Evolutionary conservation across 2,329 filamentous ascomycete genomes (phyloP).

Genomic region (Grosmannia serpens): DNA sequence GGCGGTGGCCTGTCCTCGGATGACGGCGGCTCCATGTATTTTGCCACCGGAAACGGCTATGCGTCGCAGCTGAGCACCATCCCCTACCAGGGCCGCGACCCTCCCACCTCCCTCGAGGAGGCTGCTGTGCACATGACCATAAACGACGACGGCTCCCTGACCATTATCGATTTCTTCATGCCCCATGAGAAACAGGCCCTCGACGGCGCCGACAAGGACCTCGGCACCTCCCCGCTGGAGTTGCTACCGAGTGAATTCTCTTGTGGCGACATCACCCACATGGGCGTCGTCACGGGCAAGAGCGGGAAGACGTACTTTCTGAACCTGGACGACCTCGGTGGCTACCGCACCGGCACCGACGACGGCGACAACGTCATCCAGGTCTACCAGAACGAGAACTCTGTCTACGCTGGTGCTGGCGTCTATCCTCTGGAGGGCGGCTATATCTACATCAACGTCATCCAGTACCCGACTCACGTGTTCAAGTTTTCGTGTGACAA

Average conservation of each 20-base stretch:
- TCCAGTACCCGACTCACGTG: constrained; percentile 41
- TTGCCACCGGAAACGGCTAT: constrained; percentile 35
- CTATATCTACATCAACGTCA: constrained; percentile 39
- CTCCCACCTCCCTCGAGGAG: constrained; percentile 33
- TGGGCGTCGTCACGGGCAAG: constrained; percentile 37
- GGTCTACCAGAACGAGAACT: constrained; percentile 33
- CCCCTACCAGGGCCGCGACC: constrained; percentile 30
- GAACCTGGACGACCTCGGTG: constrained; percentile 35
- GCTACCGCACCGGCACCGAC: constrained; percentile 32
- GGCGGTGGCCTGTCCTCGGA: constrained; percentile 36
- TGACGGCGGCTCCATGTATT: constrained; percentile 33
- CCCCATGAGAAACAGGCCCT: constrained; percentile 36
- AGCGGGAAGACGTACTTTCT: constrained; percentile 38
- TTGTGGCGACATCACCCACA: constrained; percentile 30
- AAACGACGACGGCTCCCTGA: constrained; percentile 29
- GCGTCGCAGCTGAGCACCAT: constrained; percentile 31
- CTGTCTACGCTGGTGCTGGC: constrained; percentile 35
- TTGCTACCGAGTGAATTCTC: constrained; percentile 31
- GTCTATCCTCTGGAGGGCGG: constrained; percentile 34
- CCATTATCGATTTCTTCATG: constrained; percentile 37
- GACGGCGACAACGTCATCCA: constrained; percentile 31
- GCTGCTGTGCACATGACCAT: constrained; percentile 37
- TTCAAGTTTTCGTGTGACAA: constrained; percentile 45
- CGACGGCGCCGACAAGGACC: constrained; percentile 36
- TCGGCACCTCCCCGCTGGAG: constrained; percentile 33